phyloP scores from a whole-genome alignment of 129 eudicot species.

The Lonicera japonica region DNA sequence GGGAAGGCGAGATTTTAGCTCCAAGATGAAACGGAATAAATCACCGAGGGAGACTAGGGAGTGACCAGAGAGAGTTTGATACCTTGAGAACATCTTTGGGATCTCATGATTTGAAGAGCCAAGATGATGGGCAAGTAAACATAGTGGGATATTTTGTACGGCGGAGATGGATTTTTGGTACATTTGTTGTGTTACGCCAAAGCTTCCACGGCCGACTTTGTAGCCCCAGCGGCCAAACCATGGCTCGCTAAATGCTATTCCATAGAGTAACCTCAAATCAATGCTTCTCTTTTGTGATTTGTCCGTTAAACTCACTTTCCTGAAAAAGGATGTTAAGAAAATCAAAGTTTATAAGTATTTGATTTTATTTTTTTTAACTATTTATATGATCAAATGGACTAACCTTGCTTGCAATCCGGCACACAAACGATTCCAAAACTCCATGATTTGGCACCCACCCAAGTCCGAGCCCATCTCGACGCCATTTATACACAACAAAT shows the following conservation, averaged over 20 bases:
- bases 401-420: slow-evolving; percentile 73
- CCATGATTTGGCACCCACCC: slow-evolving; percentile 78
- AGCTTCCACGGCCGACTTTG: slow-evolving; percentile 79
- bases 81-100: slow-evolving; percentile 47
- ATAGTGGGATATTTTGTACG: slow-evolving; percentile 59
- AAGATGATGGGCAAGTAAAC: slow-evolving; percentile 56
- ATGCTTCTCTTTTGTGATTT: slow-evolving; percentile 64
- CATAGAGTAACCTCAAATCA: slow-evolving; percentile 82
- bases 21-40: slow-evolving; percentile 71
- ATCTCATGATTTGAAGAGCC: slow-evolving; percentile 41
- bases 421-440: slow-evolving; percentile 89
- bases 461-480: slow-evolving; percentile 74
- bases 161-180: slow-evolving; percentile 72
- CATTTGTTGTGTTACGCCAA: slow-evolving; percentile 60
- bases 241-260: slow-evolving; percentile 68
- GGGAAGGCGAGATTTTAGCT: slow-evolving; percentile 54
- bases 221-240: slow-evolving; percentile 97
- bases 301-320: slow-evolving; percentile 88
- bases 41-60: slow-evolving; percentile 68
- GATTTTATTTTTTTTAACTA: too few species aligned
- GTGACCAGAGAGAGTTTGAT: slow-evolving; percentile 69
- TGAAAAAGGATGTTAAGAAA: slow-evolving; percentile 19
- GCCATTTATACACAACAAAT: slow-evolving; percentile 92
- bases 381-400: not conserved
- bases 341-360: too few species aligned